phyloP scores from a whole-genome alignment of 1,139 yeast genomes.

The Yamadazyma sp. region DNA sequence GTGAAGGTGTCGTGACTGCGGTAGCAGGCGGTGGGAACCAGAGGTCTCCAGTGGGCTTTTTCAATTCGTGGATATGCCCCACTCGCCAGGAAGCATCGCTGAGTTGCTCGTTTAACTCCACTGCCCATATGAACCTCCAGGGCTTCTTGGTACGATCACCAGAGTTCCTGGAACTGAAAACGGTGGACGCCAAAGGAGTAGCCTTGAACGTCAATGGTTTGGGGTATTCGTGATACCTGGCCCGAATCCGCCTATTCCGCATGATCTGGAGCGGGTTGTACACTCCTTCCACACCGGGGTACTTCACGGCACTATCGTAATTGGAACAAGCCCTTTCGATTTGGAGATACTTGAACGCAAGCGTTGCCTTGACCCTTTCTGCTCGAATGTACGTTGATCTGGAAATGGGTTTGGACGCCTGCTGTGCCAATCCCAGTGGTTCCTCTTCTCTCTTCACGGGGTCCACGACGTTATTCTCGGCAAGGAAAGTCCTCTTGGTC shows the following conservation, averaged over 20 bases:
- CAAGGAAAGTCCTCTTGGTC: conserved; percentile 40
- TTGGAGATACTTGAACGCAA: conserved; percentile 52
- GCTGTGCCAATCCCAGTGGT: background rate
- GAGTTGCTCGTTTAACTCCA: conserved; percentile 61
- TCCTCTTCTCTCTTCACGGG: conserved; percentile 6
- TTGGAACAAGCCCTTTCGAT: conserved; percentile 38
- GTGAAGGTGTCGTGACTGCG: too few relatives aligned
- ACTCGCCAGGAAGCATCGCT: conserved; percentile 68
- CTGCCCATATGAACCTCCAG: conserved; percentile 60
- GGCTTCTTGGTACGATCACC: conserved; percentile 23
- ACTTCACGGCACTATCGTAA: conserved; percentile 14
- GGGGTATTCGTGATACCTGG: conserved; percentile 45
- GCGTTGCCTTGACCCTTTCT: conserved; percentile 50
- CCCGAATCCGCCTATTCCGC: conserved; percentile 61
- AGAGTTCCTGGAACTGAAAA: conserved; percentile 43
- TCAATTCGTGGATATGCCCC: conserved; percentile 62
- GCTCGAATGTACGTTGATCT: conserved; percentile 50
- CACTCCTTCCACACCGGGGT: conserved; percentile 59
- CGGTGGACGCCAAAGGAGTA: conserved; percentile 54
- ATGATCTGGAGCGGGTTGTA: conserved; percentile 83
- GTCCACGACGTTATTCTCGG: conserved; percentile 41
- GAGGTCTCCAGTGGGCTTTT: conserved; percentile 51
- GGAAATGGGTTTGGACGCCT: conserved; percentile 19
- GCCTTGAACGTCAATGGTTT: conserved; percentile 32
- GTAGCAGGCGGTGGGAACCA: conserved; percentile 49